Base-by-base conservation (phyloP, 768 basidiomycete genomes). In the Pulveroboletus frians region DNA sequence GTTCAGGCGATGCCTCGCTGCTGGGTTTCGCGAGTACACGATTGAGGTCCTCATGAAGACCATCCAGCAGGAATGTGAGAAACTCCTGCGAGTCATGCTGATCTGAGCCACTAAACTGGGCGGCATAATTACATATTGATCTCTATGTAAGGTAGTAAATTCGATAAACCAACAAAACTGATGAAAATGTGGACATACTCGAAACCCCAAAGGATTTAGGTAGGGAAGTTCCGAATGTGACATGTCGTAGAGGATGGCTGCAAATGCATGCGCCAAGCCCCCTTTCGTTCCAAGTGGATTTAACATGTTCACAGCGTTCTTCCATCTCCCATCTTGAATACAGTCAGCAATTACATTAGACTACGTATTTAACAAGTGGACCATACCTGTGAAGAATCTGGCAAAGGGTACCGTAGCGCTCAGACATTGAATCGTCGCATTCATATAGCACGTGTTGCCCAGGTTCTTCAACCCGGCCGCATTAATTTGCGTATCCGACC, bases 51-150 rank as follows among this genome's bases (percentile, higher is more conserved):
- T 94, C 92, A 60, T 93, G 89, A 23, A 92, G 80, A 14, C 88
- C 90, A 61, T 98, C 96, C 47, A 99, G 76, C 23, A 99, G 76
- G 73, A 95, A 94, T 20, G 83, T 88, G 35, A 99, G 74, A 68
- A 98, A 96, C 69, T 99, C 95, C 67, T 98, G 96, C 18, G 93
- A 93, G 68, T 99, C 95, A 59, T 99, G 95, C 65, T 99, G 95
- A 57, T 93, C 85, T 14, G 83, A 77, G 2, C 90, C 91, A 30
- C 80, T 78, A 66, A 95, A 96, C 64, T 90, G 87, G 8, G 75
- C 68, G 1, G 80, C 81, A 56, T 76, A 78, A 42, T 52, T 75
- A 69, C 71, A 88, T 63, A 76, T 80, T 48, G 74, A 76, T 68
- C 75, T 78, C 82, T 84, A 52, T 26, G 23, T 18, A 34, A 65